phyloP scores from a whole-genome alignment of 129 eudicot species.

The Flaveria trinervia region DNA sequence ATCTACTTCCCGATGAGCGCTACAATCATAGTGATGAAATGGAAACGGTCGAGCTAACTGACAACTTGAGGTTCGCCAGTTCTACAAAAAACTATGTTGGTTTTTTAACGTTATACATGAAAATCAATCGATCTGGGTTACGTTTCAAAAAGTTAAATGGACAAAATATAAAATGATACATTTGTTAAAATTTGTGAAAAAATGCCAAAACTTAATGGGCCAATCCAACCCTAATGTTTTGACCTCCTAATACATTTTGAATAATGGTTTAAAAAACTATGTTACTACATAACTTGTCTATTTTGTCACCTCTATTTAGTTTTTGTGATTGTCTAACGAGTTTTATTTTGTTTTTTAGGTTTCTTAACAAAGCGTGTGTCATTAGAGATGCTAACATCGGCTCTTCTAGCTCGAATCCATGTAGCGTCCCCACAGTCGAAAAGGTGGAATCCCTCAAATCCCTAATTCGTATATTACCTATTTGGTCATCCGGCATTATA shows the following conservation, averaged over 20 bases:
- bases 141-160: no score
- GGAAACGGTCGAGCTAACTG: slow-evolving; percentile 32
- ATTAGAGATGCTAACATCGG: slow-evolving; percentile 40
- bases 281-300: no score
- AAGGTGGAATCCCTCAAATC: slow-evolving; percentile 61
- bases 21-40: slow-evolving; percentile 36
- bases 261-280: no score
- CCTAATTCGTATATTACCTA: slow-evolving; percentile 49
- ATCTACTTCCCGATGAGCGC: slow-evolving; percentile 25
- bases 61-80: slow-evolving; percentile 37
- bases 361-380: slow-evolving; percentile 65
- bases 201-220: no score
- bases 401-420: slow-evolving; percentile 44
- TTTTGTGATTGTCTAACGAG: neutral
- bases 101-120: no score
- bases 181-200: no score
- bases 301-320: no score
- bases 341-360: slow-evolving; percentile 37
- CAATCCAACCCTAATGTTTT: no score
- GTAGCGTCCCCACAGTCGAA: slow-evolving; percentile 57
- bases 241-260: no score
- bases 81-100: no score
- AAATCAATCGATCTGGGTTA: no score
- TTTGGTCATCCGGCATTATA: slow-evolving; percentile 58
- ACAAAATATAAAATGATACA: no score